Conservation (phyloP, 148 eudicot genomes). For the Camellia sinensis region DNA sequence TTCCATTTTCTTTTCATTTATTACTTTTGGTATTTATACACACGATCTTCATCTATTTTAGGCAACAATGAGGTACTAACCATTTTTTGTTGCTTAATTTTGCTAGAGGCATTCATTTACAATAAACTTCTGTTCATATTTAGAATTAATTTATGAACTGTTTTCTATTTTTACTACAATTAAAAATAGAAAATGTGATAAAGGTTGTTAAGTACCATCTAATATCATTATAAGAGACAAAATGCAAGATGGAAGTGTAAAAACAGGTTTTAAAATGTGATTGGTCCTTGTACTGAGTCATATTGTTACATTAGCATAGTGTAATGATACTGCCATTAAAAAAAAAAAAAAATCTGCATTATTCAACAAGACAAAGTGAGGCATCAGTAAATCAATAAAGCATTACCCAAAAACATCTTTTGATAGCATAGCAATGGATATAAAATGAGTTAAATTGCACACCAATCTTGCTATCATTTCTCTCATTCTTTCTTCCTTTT, state of each 20-base stretch:
- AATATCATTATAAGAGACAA: background rate
- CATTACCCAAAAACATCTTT: background rate
- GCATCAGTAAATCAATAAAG: background rate
- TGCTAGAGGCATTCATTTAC: background rate
- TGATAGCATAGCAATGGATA: background rate
- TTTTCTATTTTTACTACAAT: no score
- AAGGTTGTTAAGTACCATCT: background rate
- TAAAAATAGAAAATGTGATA: no score
- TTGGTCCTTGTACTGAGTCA: background rate
- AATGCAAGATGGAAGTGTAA: background rate
- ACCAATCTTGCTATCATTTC: background rate
- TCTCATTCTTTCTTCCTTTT: background rate
- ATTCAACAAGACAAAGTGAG: background rate
- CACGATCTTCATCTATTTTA: background rate
- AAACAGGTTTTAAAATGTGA: background rate
- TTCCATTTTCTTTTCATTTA: background rate
- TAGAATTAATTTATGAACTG: background rate
- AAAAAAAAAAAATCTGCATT: background rate
- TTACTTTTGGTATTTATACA: background rate
- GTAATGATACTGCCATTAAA: background rate
- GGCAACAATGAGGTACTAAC: background rate
- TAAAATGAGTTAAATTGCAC: background rate
- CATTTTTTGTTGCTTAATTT: constrained; percentile 1
- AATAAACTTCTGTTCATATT: constrained; percentile 1
- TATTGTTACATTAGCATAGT: background rate